Base-by-base conservation (phyloP, 2,329 filamentous ascomycete species). In the Bimuria novae-zelandiae region DNA sequence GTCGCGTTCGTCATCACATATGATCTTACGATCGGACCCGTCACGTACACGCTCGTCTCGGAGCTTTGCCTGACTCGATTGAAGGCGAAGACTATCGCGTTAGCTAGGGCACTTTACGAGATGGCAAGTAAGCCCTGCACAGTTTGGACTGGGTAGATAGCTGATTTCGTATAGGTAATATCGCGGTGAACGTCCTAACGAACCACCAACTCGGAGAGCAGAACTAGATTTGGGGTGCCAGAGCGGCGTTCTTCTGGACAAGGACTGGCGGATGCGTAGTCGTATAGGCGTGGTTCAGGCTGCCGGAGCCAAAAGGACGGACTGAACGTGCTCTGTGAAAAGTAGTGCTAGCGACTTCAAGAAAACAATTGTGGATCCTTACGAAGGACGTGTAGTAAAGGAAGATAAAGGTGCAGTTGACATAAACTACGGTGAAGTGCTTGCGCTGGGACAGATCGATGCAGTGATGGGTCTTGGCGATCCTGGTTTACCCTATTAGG, bases 171-270 rank as follows among this genome's bases (percentile, higher is more conserved):
- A 6, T 33, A 33, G 30, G 90, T 22, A 87, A 85, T 54, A 94
- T 96, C 58, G 76, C 95, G 62, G 89, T 86, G 70, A 88, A 87
- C 53, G 87, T 95, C 6, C 72, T 96, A 37, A 95, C 91, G 3
- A 66, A 68, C 36, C 67, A 70, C 39, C 62, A 66, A 45, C 61
- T 71, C 6, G 61, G 61, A 3, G 61, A 61, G 0, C 81, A 79
- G 1, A 87, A 85, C 0, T 96, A 92, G 91, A 78, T 92, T 72
- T 95, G 90, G 90, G 81, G 84, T 52, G 93, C 92, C 73, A 92
- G 84, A 65, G 84, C 90, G 1, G 90, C 90, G 29, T 94, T 94
- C 76, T 93, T 94, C 78, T 90, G 90, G 88, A 86, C 85, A 16
- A 88, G 86, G 1, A 86, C 90, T 39, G 92, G 89, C 72, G 89